Evolutionary conservation across 2,329 filamentous ascomycete species (phyloP).

Genomic region (Sclerotinia nivalis): DNA sequence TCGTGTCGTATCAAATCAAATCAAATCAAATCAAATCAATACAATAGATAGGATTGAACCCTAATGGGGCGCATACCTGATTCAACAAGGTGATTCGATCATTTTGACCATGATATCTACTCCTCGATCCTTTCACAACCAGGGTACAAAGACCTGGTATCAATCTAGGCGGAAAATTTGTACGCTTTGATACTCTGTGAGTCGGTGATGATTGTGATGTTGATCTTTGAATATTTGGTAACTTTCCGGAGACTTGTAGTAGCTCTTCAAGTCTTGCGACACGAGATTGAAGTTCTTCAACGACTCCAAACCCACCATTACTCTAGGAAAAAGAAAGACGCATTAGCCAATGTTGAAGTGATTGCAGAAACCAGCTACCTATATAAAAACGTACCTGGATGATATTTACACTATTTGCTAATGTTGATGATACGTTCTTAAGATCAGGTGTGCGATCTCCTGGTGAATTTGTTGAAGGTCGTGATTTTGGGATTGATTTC

Average conservation of each 20-base stretch:
- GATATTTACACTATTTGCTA: not conserved
- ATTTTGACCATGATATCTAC: conserved; percentile 24
- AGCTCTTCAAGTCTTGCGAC: conserved; percentile 21
- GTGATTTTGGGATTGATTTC: conserved; percentile 9
- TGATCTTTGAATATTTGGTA: not conserved
- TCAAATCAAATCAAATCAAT: no score
- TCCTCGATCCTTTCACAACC: conserved; percentile 16
- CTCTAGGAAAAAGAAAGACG: not conserved
- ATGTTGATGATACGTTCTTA: not conserved
- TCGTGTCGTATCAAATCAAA: no score
- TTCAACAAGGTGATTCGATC: conserved; percentile 20
- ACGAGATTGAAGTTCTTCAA: conserved; percentile 21
- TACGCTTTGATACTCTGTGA: not conserved
- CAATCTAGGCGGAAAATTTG: not conserved
- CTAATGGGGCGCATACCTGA: not conserved
- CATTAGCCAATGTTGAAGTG: not conserved
- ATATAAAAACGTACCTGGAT: not conserved
- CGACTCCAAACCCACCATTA: conserved; percentile 6
- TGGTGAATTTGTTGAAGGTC: conserved; percentile 12
- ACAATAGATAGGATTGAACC: not conserved
- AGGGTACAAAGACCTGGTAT: conserved; percentile 12
- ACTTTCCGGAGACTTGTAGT: conserved; percentile 15
- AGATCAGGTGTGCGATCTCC: conserved; percentile 6
- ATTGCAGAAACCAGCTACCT: not conserved
- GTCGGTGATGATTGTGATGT: not conserved